These are phyloP conservation scores for Acrodontium crateriforme DNA, from an alignment of 2,329 filamentous ascomycete genomes.

Conservation along the genomic window DNA sequence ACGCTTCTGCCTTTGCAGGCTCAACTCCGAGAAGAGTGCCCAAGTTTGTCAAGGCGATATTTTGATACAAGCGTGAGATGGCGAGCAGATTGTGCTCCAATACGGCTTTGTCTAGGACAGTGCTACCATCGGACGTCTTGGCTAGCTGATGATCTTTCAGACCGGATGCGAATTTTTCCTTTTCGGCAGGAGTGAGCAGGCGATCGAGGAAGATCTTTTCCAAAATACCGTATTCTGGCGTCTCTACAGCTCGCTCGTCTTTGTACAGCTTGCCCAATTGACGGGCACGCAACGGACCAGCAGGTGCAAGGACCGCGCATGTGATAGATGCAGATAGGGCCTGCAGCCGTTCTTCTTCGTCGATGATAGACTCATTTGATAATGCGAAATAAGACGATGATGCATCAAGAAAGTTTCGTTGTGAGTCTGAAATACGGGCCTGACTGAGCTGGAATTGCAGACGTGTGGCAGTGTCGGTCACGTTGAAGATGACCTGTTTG, in stretches of 20 bases:
- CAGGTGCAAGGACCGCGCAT: constrained; percentile 83
- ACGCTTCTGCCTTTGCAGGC: constrained; percentile 72
- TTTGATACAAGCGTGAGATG: constrained; percentile 47
- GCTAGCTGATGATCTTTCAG: constrained; percentile 82
- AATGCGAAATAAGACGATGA: constrained; percentile 80
- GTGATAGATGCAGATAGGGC: constrained; percentile 79
- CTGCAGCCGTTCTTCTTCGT: constrained; percentile 72
- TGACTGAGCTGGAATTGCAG: constrained; percentile 84
- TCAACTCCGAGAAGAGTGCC: constrained; percentile 66
- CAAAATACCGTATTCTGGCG: constrained; percentile 73
- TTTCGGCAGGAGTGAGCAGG: constrained; percentile 66
- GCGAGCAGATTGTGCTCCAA: constrained; percentile 92
- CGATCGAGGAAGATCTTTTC: constrained; percentile 97
- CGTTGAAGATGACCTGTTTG: constrained; percentile 77
- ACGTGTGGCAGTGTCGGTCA: constrained; percentile 58
- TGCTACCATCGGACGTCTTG: constrained; percentile 76
- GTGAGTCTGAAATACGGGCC: constrained; percentile 83
- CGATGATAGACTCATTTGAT: constrained; percentile 62
- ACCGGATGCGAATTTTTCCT: constrained; percentile 68
- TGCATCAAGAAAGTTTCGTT: constrained; percentile 78
- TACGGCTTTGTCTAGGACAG: constrained; percentile 83
- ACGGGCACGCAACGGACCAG: constrained; percentile 70
- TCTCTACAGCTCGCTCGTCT: constrained; percentile 65
- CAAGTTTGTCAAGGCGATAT: constrained; percentile 50
- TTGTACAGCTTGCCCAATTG: constrained; percentile 79